Base-by-base conservation (phyloP, 345 rosid species). In the Euphorbia pulcherrima region DNA sequence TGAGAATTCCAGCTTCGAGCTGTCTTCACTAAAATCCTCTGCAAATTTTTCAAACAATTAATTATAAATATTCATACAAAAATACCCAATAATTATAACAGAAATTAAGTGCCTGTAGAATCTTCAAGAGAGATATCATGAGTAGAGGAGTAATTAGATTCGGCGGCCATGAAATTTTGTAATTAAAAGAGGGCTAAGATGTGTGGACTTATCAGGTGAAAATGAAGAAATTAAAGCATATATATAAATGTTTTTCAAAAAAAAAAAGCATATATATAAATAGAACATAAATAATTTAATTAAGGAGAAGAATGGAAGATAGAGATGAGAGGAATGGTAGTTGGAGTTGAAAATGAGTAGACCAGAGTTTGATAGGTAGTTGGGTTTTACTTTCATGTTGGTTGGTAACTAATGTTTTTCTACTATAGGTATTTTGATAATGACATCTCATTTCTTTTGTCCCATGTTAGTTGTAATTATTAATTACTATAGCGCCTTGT, bases 281-380 rank as follows among this genome's bases (percentile, higher is more conserved):
- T 2, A 33, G n/a, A n/a, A n/a, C n/a, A n/a, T n/a, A n/a, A n/a
- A n/a, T n/a, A n/a, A n/a, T n/a, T n/a, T n/a, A n/a, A n/a, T n/a
- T n/a, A n/a, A 33, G 37, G 39, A 50, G 57, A 50, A 65, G 72
- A 33, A 69, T 57, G 74, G 71, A 69, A 14, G 78, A 53, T 69
- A 5, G 62, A 24, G 53, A 17, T n/a, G 20, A 74, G n/a, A n/a
- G n/a, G 88, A 84, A 74, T 75, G 88, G 88, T 84, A 75, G 88
- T 75, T 84, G 81, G 68, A 41, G 12, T 6, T n/a, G n/a, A n/a
- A n/a, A 18, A 18, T 7, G 0, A 20, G 5, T 2, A 54, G 80
- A 78, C 83, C 78, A 80, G 4, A 69, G 69, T 80, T 84, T 81
- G 87, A 81, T 79, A 52, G 87, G 82, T 84, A 71, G 87, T 72